Conservation (phyloP, 2,329 filamentous ascomycete genomes). For the Phoma sp. region DNA sequence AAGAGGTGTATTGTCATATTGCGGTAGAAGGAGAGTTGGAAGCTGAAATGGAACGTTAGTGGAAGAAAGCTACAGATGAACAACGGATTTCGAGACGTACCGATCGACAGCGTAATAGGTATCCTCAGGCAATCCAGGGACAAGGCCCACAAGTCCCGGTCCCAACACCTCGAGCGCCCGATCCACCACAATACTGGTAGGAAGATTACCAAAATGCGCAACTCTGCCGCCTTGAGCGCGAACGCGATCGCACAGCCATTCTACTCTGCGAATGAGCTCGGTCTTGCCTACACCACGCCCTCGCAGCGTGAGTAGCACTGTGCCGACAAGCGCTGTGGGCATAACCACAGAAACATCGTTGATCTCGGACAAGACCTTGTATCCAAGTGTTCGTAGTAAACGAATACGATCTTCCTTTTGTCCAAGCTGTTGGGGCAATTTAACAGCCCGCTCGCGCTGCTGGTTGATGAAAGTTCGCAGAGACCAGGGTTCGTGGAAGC, state of each 20-base stretch:
- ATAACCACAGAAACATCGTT: conserved; percentile 97
- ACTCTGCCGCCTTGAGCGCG: conserved; percentile 87
- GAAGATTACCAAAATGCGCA: conserved; percentile 85
- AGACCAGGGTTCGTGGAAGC: conserved; percentile 97
- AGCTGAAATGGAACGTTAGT: conserved; percentile 52
- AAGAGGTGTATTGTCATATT: conserved; percentile 99
- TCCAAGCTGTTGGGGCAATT: conserved; percentile 43
- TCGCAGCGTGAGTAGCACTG: conserved; percentile 86
- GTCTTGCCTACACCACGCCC: conserved; percentile 88
- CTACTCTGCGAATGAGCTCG: conserved; percentile 83
- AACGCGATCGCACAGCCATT: conserved; percentile 87
- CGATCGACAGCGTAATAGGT: conserved; percentile 95
- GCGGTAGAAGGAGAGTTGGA: conserved; percentile 96
- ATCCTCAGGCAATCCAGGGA: conserved; percentile 82
- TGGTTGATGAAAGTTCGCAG: conserved; percentile 79
- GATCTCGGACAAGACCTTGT: conserved; percentile 91
- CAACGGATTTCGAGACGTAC: conserved; percentile 23
- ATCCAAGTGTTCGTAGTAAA: conserved; percentile 84
- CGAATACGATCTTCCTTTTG: conserved; percentile 65
- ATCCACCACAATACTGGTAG: conserved; percentile 82
- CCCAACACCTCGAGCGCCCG: conserved; percentile 91
- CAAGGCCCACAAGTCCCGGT: conserved; percentile 81
- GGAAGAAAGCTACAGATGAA: conserved; percentile 11
- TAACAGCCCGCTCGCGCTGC: conserved; percentile 67
- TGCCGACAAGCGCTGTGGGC: conserved; percentile 95